Percentiles rank a stretch among this genome's conserved stretches.
Evolutionary conservation across 2,329 filamentous ascomycete genomes (phyloP).

Genomic region (Sporothrix curviconia): DNA sequence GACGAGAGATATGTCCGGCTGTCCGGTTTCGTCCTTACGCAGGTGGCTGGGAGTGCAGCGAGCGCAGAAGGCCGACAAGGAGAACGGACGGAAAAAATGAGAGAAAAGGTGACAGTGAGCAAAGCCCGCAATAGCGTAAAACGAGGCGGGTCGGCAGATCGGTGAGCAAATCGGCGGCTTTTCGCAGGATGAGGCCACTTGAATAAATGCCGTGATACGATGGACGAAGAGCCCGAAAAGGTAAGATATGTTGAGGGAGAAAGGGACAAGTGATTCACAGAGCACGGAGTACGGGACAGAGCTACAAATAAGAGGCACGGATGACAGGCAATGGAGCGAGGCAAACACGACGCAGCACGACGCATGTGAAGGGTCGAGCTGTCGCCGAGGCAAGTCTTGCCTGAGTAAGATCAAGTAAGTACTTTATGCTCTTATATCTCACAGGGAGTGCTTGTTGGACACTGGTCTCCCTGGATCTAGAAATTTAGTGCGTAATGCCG

Average conservation of each 20-base stretch:
- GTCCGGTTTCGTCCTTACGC: not conserved
- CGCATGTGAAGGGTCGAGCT: not conserved
- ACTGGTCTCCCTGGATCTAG: no score
- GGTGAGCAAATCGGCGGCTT: conserved; percentile 7
- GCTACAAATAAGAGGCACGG: not conserved
- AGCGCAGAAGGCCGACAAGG: not conserved
- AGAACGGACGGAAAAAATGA: not conserved
- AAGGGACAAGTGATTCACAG: no score
- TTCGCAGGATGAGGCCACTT: conserved; percentile 10
- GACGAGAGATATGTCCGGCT: not conserved
- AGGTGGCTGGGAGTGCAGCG: no score
- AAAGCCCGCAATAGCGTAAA: not conserved
- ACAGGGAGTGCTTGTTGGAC: no score
- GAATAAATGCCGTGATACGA: conserved; percentile 3
- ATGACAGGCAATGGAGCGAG: not conserved
- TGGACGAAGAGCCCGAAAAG: not conserved
- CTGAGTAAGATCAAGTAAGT: no score
- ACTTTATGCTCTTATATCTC: no score
- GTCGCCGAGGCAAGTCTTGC: no score
- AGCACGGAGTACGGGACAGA: not conserved
- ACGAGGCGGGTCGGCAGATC: not conserved
- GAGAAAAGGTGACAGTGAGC: not conserved
- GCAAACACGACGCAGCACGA: no score
- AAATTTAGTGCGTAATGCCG: no score
- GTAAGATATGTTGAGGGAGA: not conserved